Percentiles rank a stretch among this genome's conserved stretches.
Evolutionary conservation across 139 green algal genomes (phyloP).

Genomic region (Micractinium conductrix): DNA sequence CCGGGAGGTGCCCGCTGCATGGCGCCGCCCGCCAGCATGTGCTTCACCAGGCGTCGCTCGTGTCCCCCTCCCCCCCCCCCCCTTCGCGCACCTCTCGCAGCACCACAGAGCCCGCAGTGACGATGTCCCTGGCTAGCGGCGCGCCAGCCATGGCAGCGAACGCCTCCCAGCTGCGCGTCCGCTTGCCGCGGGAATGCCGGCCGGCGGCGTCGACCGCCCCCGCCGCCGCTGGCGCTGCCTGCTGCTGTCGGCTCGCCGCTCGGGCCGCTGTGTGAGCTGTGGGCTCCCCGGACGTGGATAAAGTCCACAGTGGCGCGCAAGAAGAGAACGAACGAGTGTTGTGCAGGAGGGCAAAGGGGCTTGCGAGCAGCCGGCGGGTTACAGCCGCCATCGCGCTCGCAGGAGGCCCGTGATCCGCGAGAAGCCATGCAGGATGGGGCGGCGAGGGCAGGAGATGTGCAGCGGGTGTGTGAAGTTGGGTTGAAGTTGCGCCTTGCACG

Average conservation of each 20-base stretch:
- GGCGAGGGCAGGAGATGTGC: no score
- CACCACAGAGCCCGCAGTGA: neutral
- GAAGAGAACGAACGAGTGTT: neutral
- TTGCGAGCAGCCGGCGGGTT: neutral
- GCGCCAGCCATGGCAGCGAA: neutral
- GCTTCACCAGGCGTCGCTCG: neutral
- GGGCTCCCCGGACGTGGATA: neutral
- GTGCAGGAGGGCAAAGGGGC: neutral
- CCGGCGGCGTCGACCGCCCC: no score
- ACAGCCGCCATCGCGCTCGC: no score
- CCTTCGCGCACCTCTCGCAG: neutral
- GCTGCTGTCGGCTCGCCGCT: neutral
- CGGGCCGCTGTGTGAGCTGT: no score
- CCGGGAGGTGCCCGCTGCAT: neutral
- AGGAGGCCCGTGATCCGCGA: no score
- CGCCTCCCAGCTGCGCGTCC: neutral
- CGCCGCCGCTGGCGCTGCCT: neutral
- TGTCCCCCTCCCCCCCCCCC: neutral
- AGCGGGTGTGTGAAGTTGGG: no score
- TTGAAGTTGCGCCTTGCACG: no score
- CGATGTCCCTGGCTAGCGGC: neutral
- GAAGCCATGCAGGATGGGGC: no score
- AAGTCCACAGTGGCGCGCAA: neutral
- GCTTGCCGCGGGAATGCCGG: neutral
- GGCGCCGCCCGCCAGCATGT: neutral